phyloP scores from a whole-genome alignment of 2,329 filamentous ascomycete species.

The Pseudogymnoascus sp. region DNA sequence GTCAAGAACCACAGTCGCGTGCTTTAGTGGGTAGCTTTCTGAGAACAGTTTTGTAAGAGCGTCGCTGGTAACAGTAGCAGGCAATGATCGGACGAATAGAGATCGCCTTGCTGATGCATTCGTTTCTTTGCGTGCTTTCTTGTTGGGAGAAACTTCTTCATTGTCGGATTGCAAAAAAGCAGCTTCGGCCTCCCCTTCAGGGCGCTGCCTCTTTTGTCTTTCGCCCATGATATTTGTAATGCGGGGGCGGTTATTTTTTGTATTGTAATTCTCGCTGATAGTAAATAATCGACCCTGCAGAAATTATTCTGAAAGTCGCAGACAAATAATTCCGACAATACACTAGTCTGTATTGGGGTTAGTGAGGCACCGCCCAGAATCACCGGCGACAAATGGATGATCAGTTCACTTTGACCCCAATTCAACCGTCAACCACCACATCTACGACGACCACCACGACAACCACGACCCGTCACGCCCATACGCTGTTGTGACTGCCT shows the following conservation, averaged over 20 bases:
- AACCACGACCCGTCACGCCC: neutral
- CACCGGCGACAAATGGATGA: slow-evolving; percentile 4
- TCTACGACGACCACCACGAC: slow-evolving; percentile 2
- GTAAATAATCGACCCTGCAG: slow-evolving; percentile 10
- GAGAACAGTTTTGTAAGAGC: slow-evolving; percentile 84
- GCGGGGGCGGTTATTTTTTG: neutral
- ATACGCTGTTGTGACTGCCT: slow-evolving; percentile 1
- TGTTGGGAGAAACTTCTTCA: slow-evolving; percentile 33
- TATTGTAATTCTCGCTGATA: neutral
- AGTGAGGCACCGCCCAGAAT: slow-evolving; percentile 9
- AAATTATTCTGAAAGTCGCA: slow-evolving; percentile 11
- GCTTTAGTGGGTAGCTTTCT: slow-evolving; percentile 87
- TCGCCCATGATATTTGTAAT: slow-evolving; percentile 7
- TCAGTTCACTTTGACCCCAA: slow-evolving; percentile 2
- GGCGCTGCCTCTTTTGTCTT: slow-evolving; percentile 23
- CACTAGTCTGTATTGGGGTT: slow-evolving; percentile 1
- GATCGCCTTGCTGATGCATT: slow-evolving; percentile 48
- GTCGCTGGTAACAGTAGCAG: slow-evolving; percentile 71
- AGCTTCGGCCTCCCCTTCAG: slow-evolving; percentile 20
- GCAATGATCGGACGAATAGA: slow-evolving; percentile 86
- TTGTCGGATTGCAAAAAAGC: slow-evolving; percentile 15
- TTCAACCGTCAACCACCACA: neutral
- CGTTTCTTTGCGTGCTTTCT: slow-evolving; percentile 53
- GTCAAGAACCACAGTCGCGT: slow-evolving; percentile 87
- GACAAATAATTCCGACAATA: slow-evolving; percentile 9